Evolutionary conservation across 805 yeast species (phyloP).

Genomic region (Suhomyces tanzawaensis): DNA sequence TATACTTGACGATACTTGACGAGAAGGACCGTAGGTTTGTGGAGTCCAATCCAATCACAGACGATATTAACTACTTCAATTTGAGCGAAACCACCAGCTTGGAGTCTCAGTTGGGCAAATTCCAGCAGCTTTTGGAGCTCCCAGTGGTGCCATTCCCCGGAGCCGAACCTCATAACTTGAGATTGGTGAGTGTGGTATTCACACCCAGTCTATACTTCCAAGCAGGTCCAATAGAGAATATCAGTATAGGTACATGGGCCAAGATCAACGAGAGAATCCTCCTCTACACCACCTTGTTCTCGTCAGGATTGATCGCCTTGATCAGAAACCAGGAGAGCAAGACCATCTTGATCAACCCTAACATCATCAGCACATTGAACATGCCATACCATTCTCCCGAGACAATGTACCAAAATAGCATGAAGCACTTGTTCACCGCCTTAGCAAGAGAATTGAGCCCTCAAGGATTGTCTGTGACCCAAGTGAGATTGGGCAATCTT

Average conservation of each 20-base stretch:
- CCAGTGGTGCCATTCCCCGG: slow-evolving; percentile 61
- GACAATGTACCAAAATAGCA: slow-evolving; percentile 47
- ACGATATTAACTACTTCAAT: slow-evolving; percentile 66
- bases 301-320: slow-evolving; percentile 54
- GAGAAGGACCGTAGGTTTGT: slow-evolving; percentile 55
- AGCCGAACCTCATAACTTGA: slow-evolving; percentile 53
- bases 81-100: slow-evolving; percentile 47
- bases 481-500: slow-evolving; percentile 40
- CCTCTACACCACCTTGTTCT: slow-evolving; percentile 50
- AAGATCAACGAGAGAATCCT: slow-evolving; percentile 45
- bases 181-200: slow-evolving; percentile 62
- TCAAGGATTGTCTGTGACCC: slow-evolving; percentile 37
- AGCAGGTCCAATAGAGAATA: slow-evolving; percentile 61
- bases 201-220: slow-evolving; percentile 71
- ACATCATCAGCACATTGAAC: slow-evolving; percentile 50
- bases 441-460: slow-evolving; percentile 35
- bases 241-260: slow-evolving; percentile 53
- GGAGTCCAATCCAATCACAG: slow-evolving; percentile 55
- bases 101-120: slow-evolving; percentile 47
- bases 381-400: slow-evolving; percentile 68
- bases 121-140: slow-evolving; percentile 47
- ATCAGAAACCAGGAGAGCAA: slow-evolving; percentile 51
- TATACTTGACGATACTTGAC: slow-evolving; percentile 69
- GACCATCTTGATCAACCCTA: slow-evolving; percentile 52
- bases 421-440: slow-evolving; percentile 35